phyloP scores from a whole-genome alignment of 768 basidiomycete species.

The Suillus brevipes region DNA sequence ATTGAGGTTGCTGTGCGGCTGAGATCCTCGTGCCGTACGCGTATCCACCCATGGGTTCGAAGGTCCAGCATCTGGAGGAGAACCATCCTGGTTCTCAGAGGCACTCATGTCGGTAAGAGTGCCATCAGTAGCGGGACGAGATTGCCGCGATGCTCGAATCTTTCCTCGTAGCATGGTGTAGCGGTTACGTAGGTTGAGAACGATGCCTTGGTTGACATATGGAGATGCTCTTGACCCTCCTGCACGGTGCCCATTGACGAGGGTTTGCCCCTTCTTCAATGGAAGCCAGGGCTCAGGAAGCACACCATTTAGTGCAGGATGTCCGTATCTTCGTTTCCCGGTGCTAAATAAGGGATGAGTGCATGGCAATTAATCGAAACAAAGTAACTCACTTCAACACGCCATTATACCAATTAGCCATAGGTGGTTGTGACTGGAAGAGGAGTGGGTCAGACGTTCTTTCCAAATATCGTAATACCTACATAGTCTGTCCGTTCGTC shows the following conservation, averaged over 20 bases:
- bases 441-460: neutral
- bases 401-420: slow-evolving; percentile 93
- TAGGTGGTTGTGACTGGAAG: slow-evolving; percentile 86
- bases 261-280: slow-evolving; percentile 76
- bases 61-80: slow-evolving; percentile 25
- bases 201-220: slow-evolving; percentile 64
- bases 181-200: slow-evolving; percentile 78
- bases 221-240: slow-evolving; percentile 38
- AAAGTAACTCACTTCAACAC: slow-evolving; percentile 72
- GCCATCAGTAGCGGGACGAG: slow-evolving; percentile 11
- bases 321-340: slow-evolving; percentile 92
- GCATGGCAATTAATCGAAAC: neutral
- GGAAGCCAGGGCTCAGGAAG: slow-evolving; percentile 96
- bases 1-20: slow-evolving; percentile 31
- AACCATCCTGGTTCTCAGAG: slow-evolving; percentile 4
- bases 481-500: slow-evolving; percentile 92
- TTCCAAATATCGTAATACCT: slow-evolving; percentile 18
- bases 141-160: slow-evolving; percentile 16
- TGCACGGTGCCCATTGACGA: slow-evolving; percentile 52
- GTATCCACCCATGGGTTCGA: slow-evolving; percentile 69
- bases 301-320: slow-evolving; percentile 91
- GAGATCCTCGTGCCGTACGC: slow-evolving; percentile 26
- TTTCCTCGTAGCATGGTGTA: slow-evolving; percentile 52
- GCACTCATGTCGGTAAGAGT: slow-evolving; percentile 7
- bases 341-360: slow-evolving; percentile 51